phyloP scores from a whole-genome alignment of 192 early-diverging fungal genomes.

The Podila epigama region DNA sequence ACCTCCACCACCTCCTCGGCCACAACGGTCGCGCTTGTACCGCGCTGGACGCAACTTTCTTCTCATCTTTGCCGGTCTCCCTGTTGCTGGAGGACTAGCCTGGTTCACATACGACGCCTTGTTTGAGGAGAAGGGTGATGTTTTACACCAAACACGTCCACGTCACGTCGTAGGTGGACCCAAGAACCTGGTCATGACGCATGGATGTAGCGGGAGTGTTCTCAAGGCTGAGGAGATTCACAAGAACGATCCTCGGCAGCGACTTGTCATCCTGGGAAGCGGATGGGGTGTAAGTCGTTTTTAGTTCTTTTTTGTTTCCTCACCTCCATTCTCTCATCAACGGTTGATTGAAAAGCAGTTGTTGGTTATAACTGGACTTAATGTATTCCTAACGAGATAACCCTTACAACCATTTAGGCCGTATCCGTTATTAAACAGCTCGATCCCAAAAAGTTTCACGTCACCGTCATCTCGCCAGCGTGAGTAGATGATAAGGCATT shows the following conservation, averaged over 20 bases:
- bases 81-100: slow-evolving; percentile 14
- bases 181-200: slow-evolving; percentile 55
- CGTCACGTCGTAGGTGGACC: slow-evolving; percentile 49
- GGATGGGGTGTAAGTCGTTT: slow-evolving; percentile 60
- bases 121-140: slow-evolving; percentile 11
- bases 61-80: slow-evolving; percentile 5
- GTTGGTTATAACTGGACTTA: too few relatives aligned
- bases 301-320: background rate
- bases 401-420: too few relatives aligned
- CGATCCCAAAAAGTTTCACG: slow-evolving; percentile 61
- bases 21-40: slow-evolving; percentile 14
- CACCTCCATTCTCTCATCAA: background rate
- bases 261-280: slow-evolving; percentile 60
- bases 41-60: slow-evolving; percentile 25
- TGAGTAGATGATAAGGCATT: too few relatives aligned
- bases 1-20: slow-evolving; percentile 15
- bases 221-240: slow-evolving; percentile 52
- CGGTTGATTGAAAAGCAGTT: background rate
- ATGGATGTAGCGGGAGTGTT: slow-evolving; percentile 36
- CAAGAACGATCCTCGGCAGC: slow-evolving; percentile 48
- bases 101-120: slow-evolving; percentile 12
- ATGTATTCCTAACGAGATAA: too few relatives aligned
- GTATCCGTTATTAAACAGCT: slow-evolving; percentile 57
- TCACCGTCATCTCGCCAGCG: slow-evolving; percentile 58
- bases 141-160: slow-evolving; percentile 18